A percentile compares a stretch with the other conserved stretches of the same genome.
Evolutionary conservation across 2,329 filamentous ascomycete genomes (phyloP).

Genomic region (Aspergillus brunneoviolaceus): DNA sequence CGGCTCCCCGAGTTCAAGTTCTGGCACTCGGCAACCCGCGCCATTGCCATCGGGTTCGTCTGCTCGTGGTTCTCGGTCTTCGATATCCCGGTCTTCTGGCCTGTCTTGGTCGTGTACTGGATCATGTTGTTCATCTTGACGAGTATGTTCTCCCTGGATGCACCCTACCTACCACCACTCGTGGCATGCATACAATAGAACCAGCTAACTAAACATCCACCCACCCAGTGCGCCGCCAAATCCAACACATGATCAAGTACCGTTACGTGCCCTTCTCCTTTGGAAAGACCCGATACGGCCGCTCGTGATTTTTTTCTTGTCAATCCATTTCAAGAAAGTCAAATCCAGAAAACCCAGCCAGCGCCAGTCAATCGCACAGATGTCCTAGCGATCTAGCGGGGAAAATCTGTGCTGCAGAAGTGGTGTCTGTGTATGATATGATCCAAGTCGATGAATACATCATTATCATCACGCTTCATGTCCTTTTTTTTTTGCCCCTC

Average conservation of each 20-base stretch:
- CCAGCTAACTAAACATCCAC: conserved; percentile 13
- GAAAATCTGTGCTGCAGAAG: not conserved
- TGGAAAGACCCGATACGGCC: conserved; percentile 77
- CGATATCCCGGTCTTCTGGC: conserved; percentile 98
- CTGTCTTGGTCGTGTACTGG: conserved; percentile 97
- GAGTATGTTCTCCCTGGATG: conserved; percentile 61
- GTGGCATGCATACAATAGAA: not conserved
- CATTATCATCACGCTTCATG: not conserved
- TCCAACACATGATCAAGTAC: conserved; percentile 99
- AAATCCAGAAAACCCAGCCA: not conserved
- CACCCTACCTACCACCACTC: not conserved
- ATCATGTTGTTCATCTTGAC: conserved; percentile 93
- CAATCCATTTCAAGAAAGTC: not conserved
- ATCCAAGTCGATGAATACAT: not conserved
- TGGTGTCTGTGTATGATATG: not conserved
- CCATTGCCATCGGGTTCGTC: conserved; percentile 75
- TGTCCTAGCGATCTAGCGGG: not conserved
- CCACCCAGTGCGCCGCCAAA: conserved; percentile 86
- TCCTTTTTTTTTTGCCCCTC: not conserved
- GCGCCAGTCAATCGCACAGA: not conserved
- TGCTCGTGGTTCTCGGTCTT: conserved; percentile 95
- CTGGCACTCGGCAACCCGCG: conserved; percentile 93
- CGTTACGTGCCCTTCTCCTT: conserved; percentile 93
- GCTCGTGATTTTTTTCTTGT: conserved; percentile 26
- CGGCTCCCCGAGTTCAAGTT: conserved; percentile 99